Evolutionary conservation across 371 early-diverging fungal species (phyloP).

Genomic region (Saksenaea oblongispora): DNA sequence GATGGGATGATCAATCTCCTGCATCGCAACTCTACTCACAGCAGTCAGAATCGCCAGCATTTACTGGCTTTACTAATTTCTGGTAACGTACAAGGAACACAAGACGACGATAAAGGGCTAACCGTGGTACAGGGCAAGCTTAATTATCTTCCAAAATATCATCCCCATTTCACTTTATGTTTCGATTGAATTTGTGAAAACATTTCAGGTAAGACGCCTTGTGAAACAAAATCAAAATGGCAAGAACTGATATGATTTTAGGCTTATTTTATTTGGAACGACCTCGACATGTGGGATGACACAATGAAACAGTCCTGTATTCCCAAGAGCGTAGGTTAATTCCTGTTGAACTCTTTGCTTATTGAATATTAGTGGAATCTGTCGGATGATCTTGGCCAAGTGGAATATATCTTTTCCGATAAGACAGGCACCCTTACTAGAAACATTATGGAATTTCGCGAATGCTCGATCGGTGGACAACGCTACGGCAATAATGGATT

Average conservation of each 20-base stretch:
- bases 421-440: constrained; percentile 99
- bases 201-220: constrained; percentile 65
- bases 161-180: constrained; percentile 98
- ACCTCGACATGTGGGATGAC: constrained; percentile 84
- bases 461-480: constrained; percentile 81
- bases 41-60: constrained; percentile 34
- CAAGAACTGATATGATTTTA: constrained; percentile 51
- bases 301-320: constrained; percentile 66
- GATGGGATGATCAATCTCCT: constrained; percentile 24
- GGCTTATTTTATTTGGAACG: constrained; percentile 86
- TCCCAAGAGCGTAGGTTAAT: constrained; percentile 63
- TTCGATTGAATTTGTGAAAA: constrained; percentile 87
- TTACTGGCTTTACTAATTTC: constrained; percentile 60
- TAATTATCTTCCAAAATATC: constrained; percentile 94
- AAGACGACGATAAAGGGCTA: not conserved
- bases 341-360: not conserved
- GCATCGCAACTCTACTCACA: constrained; percentile 39
- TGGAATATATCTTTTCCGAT: constrained; percentile 95
- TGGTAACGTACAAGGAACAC: constrained; percentile 33
- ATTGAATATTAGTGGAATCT: constrained; percentile 75
- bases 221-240: constrained; percentile 37
- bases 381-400: constrained; percentile 94
- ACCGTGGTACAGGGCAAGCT: constrained; percentile 52
- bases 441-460: constrained; percentile 89
- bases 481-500: constrained; percentile 80